Percentiles rank a stretch among this genome's conserved stretches.
Evolutionary conservation across 345 rosid genomes (phyloP).

Genomic region (Triadica sebifera): DNA sequence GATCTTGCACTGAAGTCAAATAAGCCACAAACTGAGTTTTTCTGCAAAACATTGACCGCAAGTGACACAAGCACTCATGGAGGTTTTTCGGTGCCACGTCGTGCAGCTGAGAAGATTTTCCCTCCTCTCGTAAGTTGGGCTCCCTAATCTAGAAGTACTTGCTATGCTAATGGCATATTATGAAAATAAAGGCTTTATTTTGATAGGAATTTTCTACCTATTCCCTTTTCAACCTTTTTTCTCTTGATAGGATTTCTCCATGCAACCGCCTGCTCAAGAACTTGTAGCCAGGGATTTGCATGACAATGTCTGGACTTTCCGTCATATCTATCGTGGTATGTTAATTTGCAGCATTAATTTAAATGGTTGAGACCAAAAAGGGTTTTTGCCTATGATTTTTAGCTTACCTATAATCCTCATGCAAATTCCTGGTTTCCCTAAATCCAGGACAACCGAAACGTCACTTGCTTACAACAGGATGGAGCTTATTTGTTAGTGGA

Average conservation of each 20-base stretch:
- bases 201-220: not conserved
- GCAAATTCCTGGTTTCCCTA: conserved; percentile 17
- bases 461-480: conserved; percentile 87
- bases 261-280: conserved; percentile 96
- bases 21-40: conserved; percentile 76
- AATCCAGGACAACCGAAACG: conserved; percentile 83
- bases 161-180: not conserved
- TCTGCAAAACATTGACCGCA: conserved; percentile 93
- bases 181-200: not conserved
- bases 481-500: conserved; percentile 88
- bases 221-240: too few species aligned
- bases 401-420: conserved; percentile 13
- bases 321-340: conserved; percentile 93
- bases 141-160: not conserved
- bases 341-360: conserved; percentile 7
- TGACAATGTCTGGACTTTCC: conserved; percentile 75
- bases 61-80: conserved; percentile 99
- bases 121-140: conserved; percentile 66
- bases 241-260: conserved; percentile 67
- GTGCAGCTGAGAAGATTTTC: conserved; percentile 94
- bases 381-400: not conserved
- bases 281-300: conserved; percentile 91
- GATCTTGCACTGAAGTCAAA: conserved; percentile 75
- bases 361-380: not conserved
- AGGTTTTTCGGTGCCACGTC: conserved; percentile 94